Conservation (phyloP, 2,329 filamentous ascomycete genomes). For the Claviceps sp. region DNA sequence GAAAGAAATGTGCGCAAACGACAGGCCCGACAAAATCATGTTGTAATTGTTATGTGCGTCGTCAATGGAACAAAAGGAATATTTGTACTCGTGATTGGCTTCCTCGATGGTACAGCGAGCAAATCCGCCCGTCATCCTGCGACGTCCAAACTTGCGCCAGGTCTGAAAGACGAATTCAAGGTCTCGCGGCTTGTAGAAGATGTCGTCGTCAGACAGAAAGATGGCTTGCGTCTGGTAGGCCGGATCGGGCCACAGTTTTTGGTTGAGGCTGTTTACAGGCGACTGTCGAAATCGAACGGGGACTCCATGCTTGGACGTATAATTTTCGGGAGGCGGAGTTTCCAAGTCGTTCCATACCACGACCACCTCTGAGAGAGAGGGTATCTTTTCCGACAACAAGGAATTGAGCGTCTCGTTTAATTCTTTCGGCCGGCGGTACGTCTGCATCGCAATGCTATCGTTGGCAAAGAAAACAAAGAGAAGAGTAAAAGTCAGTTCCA, state of each 20-base stretch:
- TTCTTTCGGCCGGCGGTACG: slow-evolving; percentile 22
- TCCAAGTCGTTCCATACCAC: slow-evolving; percentile 24
- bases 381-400: slow-evolving; percentile 17
- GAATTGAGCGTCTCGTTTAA: slow-evolving; percentile 17
- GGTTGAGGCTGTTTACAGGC: slow-evolving; percentile 21
- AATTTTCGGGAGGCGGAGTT: slow-evolving; percentile 15
- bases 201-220: slow-evolving; percentile 27
- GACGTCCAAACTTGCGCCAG: slow-evolving; percentile 24
- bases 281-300: slow-evolving; percentile 21
- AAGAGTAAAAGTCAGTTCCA: not conserved
- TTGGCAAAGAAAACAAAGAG: not conserved
- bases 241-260: slow-evolving; percentile 24
- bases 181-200: slow-evolving; percentile 24
- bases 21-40: slow-evolving; percentile 24
- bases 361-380: slow-evolving; percentile 24
- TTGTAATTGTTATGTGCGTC: slow-evolving; percentile 17
- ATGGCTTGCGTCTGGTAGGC: slow-evolving; percentile 24
- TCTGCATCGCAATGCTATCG: slow-evolving; percentile 24
- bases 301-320: slow-evolving; percentile 17
- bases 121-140: slow-evolving; percentile 22
- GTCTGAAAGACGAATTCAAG: slow-evolving; percentile 27
- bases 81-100: slow-evolving; percentile 16
- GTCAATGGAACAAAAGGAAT: slow-evolving; percentile 18
- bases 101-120: slow-evolving; percentile 19
- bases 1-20: slow-evolving; percentile 24